A percentile compares a stretch with the other conserved stretches of the same genome.
Evolutionary conservation across 2,329 filamentous ascomycete species (phyloP).

Genomic region (Aspergillus awamori): DNA sequence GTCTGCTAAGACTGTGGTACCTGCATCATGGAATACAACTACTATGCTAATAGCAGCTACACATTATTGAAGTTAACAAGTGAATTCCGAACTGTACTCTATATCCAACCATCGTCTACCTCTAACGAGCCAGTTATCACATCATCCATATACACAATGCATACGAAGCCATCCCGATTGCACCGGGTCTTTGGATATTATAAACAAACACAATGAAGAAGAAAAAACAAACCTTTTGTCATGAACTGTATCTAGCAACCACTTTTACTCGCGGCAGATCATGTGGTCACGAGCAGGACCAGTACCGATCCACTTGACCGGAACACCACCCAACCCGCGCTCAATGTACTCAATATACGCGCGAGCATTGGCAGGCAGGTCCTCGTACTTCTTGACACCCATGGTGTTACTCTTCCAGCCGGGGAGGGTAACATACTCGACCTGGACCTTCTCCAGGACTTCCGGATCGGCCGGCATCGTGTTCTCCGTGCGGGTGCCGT

Average conservation of each 20-base stretch:
- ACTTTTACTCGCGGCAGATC: slow-evolving; percentile 51
- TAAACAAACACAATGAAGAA: not conserved
- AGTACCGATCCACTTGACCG: slow-evolving; percentile 65
- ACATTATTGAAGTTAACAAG: not conserved
- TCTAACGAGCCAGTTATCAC: slow-evolving; percentile 1
- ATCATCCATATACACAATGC: slow-evolving; percentile 6
- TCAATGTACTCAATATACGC: slow-evolving; percentile 67
- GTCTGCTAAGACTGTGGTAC: too few species aligned
- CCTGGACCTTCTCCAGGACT: slow-evolving; percentile 56
- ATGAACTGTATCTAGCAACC: not conserved
- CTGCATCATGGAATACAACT: too few species aligned
- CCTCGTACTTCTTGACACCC: slow-evolving; percentile 58
- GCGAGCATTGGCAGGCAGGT: slow-evolving; percentile 60
- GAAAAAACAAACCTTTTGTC: not conserved
- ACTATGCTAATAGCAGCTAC: too few species aligned
- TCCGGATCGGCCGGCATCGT: slow-evolving; percentile 62
- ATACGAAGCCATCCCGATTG: not conserved
- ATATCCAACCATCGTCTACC: slow-evolving; percentile 4
- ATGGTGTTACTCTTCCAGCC: slow-evolving; percentile 66
- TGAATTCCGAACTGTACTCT: not conserved
- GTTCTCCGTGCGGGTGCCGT: slow-evolving; percentile 53
- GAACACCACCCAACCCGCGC: slow-evolving; percentile 56
- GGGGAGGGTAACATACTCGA: slow-evolving; percentile 61
- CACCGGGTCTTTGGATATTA: slow-evolving; percentile 8
- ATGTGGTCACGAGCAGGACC: slow-evolving; percentile 64